Evolutionary conservation across 2,329 filamentous ascomycete genomes (phyloP), one percentile per base, ranked within the genome.

Genomic region (Domatiomyces catenatus): DNA sequence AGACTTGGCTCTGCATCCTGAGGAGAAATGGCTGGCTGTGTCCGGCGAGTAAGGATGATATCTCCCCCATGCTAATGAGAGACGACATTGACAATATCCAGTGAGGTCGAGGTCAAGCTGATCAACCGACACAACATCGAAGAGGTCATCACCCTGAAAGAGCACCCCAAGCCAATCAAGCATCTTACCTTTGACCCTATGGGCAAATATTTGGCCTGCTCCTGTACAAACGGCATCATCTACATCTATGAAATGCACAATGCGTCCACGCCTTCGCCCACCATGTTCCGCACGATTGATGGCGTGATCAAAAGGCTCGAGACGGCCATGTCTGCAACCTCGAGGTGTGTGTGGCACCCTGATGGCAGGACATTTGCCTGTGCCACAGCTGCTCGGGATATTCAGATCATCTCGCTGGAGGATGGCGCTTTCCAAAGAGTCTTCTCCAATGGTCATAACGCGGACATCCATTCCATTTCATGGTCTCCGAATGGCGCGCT

Each of bases 401-500:
- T 94, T 24, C 84, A 93, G 61, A 78, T 95, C 42, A 77, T 95
- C 50, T 94, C 90, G n/a, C 81, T 81, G 54, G 80, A 79, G 48
- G 87, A 95, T 64, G 95, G 90, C 85, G 85, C 88, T 63, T 83
- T 84, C 58, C 88, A 96, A 65, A 78, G 84, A 53, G 69, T 72
- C 0, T 98, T 98, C 63, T 71, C 80, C 6, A 80, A 81, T 26
- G 87, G 84, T 0, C 92, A 96, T 62, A 80, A 80, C 43, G 83
- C 82, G 17, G 85, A 93, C 58, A 83, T 98, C 52, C 94, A 87
- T 0, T 84, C 89, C 2, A 69, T 93, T 36, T 81, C 85, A 36
- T 98, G 92, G 92, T 94, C 90, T 12, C 87, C 88, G 1, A 98
- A 98, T 62, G 92, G 92, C 42, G 86, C 89, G 1, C 73, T 98